A percentile compares a stretch with the other conserved stretches of the same genome.
phyloP scores from a whole-genome alignment of 2,329 filamentous ascomycete species.

The Fusarium nisikadoi region DNA sequence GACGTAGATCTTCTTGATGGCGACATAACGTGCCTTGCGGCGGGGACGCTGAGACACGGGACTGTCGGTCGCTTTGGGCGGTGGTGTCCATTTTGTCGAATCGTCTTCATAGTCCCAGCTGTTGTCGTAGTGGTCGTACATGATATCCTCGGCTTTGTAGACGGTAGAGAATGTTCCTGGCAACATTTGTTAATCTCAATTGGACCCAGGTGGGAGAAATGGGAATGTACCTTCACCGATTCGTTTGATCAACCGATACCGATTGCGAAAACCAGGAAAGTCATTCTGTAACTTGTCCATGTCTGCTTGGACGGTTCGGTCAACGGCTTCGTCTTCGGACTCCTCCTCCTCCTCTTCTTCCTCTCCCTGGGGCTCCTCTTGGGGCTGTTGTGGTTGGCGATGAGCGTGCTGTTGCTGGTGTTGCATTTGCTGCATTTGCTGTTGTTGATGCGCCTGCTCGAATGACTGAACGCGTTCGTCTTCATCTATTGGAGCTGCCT shows the following conservation, averaged over 20 bases:
- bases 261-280: slow-evolving; percentile 84
- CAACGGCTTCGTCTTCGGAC: slow-evolving; percentile 71
- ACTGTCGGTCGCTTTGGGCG: slow-evolving; percentile 65
- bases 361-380: slow-evolving; percentile 44
- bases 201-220: background rate
- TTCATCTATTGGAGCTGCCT: slow-evolving; percentile 37
- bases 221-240: slow-evolving; percentile 85
- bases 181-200: slow-evolving; percentile 17
- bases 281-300: slow-evolving; percentile 85
- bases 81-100: slow-evolving; percentile 74
- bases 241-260: slow-evolving; percentile 91
- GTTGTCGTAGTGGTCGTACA: slow-evolving; percentile 85
- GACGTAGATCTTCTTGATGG: slow-evolving; percentile 99
- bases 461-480: slow-evolving; percentile 43
- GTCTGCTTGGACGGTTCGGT: slow-evolving; percentile 79
- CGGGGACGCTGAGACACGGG: slow-evolving; percentile 46
- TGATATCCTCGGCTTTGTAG: slow-evolving; percentile 95
- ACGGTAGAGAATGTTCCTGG: slow-evolving; percentile 97
- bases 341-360: slow-evolving; percentile 57
- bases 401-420: slow-evolving; percentile 25
- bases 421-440: slow-evolving; percentile 25
- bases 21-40: slow-evolving; percentile 77
- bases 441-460: slow-evolving; percentile 33
- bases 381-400: slow-evolving; percentile 20
- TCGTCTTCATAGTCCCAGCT: slow-evolving; percentile 83